Evolutionary conservation across 768 basidiomycete genomes (phyloP), one percentile per base, ranked within the genome.

Genomic region (Rhizopogon roseolus): DNA sequence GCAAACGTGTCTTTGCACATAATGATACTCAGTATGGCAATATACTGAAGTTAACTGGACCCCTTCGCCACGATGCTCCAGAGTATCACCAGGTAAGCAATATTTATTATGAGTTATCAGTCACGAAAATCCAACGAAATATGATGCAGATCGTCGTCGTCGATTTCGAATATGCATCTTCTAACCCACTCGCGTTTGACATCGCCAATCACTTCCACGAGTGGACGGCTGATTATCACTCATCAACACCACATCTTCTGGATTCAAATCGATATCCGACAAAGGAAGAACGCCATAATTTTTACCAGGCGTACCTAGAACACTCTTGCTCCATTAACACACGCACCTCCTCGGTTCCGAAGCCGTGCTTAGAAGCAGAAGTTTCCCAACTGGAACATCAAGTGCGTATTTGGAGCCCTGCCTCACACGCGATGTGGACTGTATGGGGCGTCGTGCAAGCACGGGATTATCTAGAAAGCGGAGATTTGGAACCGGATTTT

Each of bases 1-100:
- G 86, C 57, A 76, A 74, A 57, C 76, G 88, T 42, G 87, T 92
- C 9, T 89, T 91, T 62, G 81, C 88, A 55, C 96, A 99, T 72
- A 99, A 98, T 66, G 97, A 98, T 68, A 79, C 93, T 7, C 97
- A 98, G 71, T 95, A 93, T 65, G 96, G 95, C 45, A 99, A 99
- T 71, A 70, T 98, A 19, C 74, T 98, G 54, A 76, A 82, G 62
- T 76, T 97, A 62, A 84, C 79, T 7, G 46, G 51, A 48, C 74
- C 74, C 42, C 68, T 75, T 34, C 75, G 78, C 49, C 75, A 79
- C 52, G 78, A 77, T n/a, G 64, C 74, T 25, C 83, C 88, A 22
- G 84, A 85, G 49, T 92, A 95, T 67, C 85, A 84, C 53, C 84
- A 89, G 76, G 90, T 92, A 60, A 58, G 75, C 69, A 25, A 41